A percentile compares a stretch with the other conserved stretches of the same genome.
Evolutionary conservation across 148 eudicot species (phyloP).

Genomic region (Simmondsia chinensis): DNA sequence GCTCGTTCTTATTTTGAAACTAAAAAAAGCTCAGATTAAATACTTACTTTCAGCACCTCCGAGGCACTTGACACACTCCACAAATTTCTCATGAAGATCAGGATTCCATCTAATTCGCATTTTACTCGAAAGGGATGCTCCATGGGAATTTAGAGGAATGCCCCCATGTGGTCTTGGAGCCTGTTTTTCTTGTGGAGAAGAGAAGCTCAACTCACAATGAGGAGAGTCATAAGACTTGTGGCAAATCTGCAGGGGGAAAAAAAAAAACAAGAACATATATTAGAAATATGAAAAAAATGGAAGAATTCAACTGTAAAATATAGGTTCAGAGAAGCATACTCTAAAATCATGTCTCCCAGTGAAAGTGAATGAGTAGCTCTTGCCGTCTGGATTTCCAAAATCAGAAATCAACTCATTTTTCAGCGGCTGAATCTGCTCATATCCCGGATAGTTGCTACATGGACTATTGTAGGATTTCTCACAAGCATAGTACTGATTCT

Average conservation of each 20-base stretch:
- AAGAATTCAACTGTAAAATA: neutral
- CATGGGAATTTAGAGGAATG: slow-evolving; percentile 10
- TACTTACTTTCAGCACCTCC: slow-evolving; percentile 86
- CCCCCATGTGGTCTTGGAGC: slow-evolving; percentile 8
- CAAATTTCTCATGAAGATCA: slow-evolving; percentile 79
- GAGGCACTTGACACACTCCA: slow-evolving; percentile 64
- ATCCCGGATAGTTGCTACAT: slow-evolving; percentile 25
- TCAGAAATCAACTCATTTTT: slow-evolving; percentile 52
- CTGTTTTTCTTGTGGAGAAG: slow-evolving; percentile 17
- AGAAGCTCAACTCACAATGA: slow-evolving; percentile 18
- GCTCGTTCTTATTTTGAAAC: neutral
- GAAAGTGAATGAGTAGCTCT: slow-evolving; percentile 23
- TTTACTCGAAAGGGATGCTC: slow-evolving; percentile 33
- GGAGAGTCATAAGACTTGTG: slow-evolving; percentile 16
- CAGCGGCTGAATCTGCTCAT: slow-evolving; percentile 42
- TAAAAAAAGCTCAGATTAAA: neutral
- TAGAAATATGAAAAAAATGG: neutral
- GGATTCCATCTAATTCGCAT: slow-evolving; percentile 82
- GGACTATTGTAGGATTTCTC: slow-evolving; percentile 23
- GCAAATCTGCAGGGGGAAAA: slow-evolving; percentile 7
- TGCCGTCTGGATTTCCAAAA: slow-evolving; percentile 34
- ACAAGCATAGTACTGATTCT: slow-evolving; percentile 20
- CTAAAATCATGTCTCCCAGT: slow-evolving; percentile 28
- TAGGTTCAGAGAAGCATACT: slow-evolving; percentile 31
- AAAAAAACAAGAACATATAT: neutral